Evolutionary conservation across 345 rosid genomes (phyloP), one percentile per base, ranked within the genome.

Genomic region (Eucalyptus sp.): DNA sequence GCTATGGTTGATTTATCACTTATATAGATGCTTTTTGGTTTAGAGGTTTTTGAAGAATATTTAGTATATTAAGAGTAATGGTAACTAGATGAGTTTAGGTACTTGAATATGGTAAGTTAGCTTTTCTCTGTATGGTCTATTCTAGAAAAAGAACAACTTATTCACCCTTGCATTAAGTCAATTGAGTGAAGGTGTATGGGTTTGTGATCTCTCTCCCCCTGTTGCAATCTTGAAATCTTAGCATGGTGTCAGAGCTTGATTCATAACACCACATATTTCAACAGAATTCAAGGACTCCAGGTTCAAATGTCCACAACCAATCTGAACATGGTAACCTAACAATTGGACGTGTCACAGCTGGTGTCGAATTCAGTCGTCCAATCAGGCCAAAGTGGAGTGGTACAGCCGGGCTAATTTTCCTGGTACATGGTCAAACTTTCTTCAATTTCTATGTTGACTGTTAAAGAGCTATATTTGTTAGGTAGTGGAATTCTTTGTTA

Each of bases 321-420:
- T 93, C 97, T 50, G 95, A 92, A 86, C 92, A 92, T 86, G 90
- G 96, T 87, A 94, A 91, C 93, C 92, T 97, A 88, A 95, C 99
- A 31, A 96, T 98, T 90, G 98, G 93, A 86, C 95, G 96, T 86
- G 96, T 97, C 68, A 94, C 96, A 86, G 97, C 99, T 58, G 96
- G 99, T 90, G 25, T 96, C 37, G 99, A 97, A 92, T 98, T 93
- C 92, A 96, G 98, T 89, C 95, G 97, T 89, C 99, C 99, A 87
- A 92, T 98, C 87, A 94, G 99, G 92, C 99, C 99, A 87, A 98
- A 97, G 93, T 97, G 99, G 99, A 96, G 95, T 90, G 99, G 97
- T 92, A 96, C 97, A 49, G 94, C 94, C 41, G 96, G 99, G 79
- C 92, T 98, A 90, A 90, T 95, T 90, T 96, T 97, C 93, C 99